phyloP scores from a whole-genome alignment of 2,329 filamentous ascomycete genomes.

The Taxawa tesnikishii region DNA sequence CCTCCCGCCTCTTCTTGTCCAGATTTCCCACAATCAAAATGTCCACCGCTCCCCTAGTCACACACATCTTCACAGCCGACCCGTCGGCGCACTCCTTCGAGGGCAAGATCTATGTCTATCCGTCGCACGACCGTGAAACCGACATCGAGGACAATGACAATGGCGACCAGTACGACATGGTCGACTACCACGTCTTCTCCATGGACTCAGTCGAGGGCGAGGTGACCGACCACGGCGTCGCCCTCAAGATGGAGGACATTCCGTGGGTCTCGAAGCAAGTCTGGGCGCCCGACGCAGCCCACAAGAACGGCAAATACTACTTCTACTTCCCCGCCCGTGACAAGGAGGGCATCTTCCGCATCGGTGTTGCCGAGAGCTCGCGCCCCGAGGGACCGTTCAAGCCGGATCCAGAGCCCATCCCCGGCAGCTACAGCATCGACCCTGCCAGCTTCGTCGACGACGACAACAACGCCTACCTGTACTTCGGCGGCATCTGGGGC shows the following conservation, averaged over 20 bases:
- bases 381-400: slow-evolving; percentile 58
- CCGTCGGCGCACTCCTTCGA: slow-evolving; percentile 73
- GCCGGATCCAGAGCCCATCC: slow-evolving; percentile 51
- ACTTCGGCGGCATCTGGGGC: slow-evolving; percentile 72
- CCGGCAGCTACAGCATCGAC: slow-evolving; percentile 64
- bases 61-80: slow-evolving; percentile 67
- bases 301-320: slow-evolving; percentile 58
- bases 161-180: slow-evolving; percentile 77
- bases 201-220: slow-evolving; percentile 41
- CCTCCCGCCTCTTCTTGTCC: too few species aligned
- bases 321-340: slow-evolving; percentile 69
- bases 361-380: slow-evolving; percentile 56
- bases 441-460: slow-evolving; percentile 65
- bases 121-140: slow-evolving; percentile 67
- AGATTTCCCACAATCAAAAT: too few species aligned
- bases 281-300: slow-evolving; percentile 68
- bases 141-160: slow-evolving; percentile 69
- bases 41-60: too few species aligned
- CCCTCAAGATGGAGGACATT: slow-evolving; percentile 51
- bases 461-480: slow-evolving; percentile 52
- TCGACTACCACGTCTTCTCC: slow-evolving; percentile 70
- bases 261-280: slow-evolving; percentile 71
- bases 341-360: slow-evolving; percentile 56
- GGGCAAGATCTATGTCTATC: slow-evolving; percentile 64
- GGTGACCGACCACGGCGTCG: slow-evolving; percentile 63